phyloP scores from a whole-genome alignment of 306 rosid species.

The Luffa aegyptiaca region DNA sequence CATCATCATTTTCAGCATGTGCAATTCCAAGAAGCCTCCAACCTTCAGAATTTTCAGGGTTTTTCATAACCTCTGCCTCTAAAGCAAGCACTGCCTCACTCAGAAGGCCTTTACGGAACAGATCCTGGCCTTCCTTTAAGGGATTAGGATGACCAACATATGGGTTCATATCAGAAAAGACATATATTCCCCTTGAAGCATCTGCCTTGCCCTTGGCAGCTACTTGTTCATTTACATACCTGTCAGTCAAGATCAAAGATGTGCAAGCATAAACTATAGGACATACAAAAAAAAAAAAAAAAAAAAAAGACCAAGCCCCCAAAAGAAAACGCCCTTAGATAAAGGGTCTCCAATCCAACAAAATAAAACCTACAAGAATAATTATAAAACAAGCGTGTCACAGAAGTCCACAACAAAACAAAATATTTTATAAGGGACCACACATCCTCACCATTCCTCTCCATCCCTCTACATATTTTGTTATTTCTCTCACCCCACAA shows the following conservation, averaged over 20 bases:
- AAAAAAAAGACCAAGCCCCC: no score
- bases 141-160: constrained; percentile 95
- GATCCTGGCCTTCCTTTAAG: constrained; percentile 94
- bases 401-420: no score
- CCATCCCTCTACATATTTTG: no score
- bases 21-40: constrained; percentile 99
- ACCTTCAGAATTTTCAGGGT: constrained; percentile 90
- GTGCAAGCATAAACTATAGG: neutral
- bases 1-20: constrained; percentile 98
- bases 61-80: constrained; percentile 97
- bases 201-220: constrained; percentile 48
- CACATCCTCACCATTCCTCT: no score
- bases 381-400: no score
- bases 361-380: no score
- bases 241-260: constrained; percentile 22
- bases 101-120: constrained; percentile 90
- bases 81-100: constrained; percentile 99
- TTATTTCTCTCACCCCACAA: no score
- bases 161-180: constrained; percentile 94
- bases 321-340: no score
- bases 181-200: constrained; percentile 78
- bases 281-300: no score
- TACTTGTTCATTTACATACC: constrained; percentile 74
- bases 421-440: no score
- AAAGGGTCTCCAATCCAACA: no score